Conservation (phyloP, 768 basidiomycete species). For the Suillus brevipes region DNA sequence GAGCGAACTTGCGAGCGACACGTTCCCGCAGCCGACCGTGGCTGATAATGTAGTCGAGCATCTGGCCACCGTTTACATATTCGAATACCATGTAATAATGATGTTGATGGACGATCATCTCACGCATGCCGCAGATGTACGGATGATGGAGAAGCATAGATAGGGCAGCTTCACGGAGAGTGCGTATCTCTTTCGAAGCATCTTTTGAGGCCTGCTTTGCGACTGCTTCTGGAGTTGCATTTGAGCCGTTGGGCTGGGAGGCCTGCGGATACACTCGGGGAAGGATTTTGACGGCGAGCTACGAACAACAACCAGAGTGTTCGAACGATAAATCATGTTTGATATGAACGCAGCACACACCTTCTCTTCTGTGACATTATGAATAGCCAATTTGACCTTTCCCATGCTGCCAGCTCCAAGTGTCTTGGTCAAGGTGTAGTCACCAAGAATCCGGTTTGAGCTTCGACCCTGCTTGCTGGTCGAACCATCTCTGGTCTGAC, state of each 20-base stretch:
- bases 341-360: slow-evolving; percentile 44
- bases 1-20: slow-evolving; percentile 94
- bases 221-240: slow-evolving; percentile 51
- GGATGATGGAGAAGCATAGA: slow-evolving; percentile 97
- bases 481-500: slow-evolving; percentile 32
- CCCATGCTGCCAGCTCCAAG: slow-evolving; percentile 99
- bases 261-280: slow-evolving; percentile 74
- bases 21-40: slow-evolving; percentile 94
- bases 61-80: slow-evolving; percentile 98
- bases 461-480: slow-evolving; percentile 37
- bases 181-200: slow-evolving; percentile 94
- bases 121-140: slow-evolving; percentile 98
- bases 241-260: slow-evolving; percentile 48
- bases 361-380: slow-evolving; percentile 89
- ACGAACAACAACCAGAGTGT: not conserved
- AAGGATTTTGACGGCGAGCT: slow-evolving; percentile 99
- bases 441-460: slow-evolving; percentile 69
- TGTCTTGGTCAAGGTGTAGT: slow-evolving; percentile 96
- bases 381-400: slow-evolving; percentile 94
- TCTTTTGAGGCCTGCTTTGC: slow-evolving; percentile 87
- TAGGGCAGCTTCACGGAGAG: slow-evolving; percentile 92
- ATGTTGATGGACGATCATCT: slow-evolving; percentile 96
- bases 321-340: not conserved
- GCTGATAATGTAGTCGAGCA: slow-evolving; percentile 99
- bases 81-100: slow-evolving; percentile 99